phyloP scores from a whole-genome alignment of 208 protist species.

The Leptomonas pyrrhocoris region DNA sequence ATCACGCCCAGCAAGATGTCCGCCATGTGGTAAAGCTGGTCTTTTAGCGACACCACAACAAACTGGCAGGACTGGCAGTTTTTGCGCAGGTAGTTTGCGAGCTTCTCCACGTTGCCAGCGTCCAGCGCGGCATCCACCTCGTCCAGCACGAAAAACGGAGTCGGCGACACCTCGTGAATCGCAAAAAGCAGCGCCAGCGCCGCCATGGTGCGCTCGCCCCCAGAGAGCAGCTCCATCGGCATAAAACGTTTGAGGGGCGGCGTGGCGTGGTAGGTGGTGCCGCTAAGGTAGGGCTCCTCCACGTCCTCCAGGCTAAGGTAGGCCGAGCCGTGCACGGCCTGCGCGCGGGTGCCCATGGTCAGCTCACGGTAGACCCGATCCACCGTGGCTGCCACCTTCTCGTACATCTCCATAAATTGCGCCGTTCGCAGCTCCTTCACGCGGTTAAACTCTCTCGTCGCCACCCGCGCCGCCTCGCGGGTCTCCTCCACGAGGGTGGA shows the following conservation, averaged over 20 bases:
- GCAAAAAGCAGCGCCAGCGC: slow-evolving; percentile 98
- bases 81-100: slow-evolving; percentile 94
- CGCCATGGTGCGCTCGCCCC: slow-evolving; percentile 99
- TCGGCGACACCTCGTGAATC: slow-evolving; percentile 95
- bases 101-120: slow-evolving; percentile 95
- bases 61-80: slow-evolving; percentile 92
- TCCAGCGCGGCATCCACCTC: slow-evolving; percentile 99
- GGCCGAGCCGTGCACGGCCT: slow-evolving; percentile 89
- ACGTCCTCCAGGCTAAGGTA: slow-evolving; percentile 95
- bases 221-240: slow-evolving; percentile 97
- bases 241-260: slow-evolving; percentile 98
- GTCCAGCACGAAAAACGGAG: slow-evolving; percentile 99
- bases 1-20: slow-evolving; percentile 97
- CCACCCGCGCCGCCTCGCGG: slow-evolving; percentile 69
- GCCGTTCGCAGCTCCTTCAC: slow-evolving; percentile 89
- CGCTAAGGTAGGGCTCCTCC: slow-evolving; percentile 96
- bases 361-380: slow-evolving; percentile 96
- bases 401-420: slow-evolving; percentile 94
- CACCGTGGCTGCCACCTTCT: slow-evolving; percentile 90
- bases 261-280: slow-evolving; percentile 97
- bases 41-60: slow-evolving; percentile 98
- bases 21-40: slow-evolving; percentile 95
- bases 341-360: slow-evolving; percentile 82
- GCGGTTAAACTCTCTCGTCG: slow-evolving; percentile 76
- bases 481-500: slow-evolving; percentile 78